Evolutionary conservation across 1,139 yeast species (phyloP).

Genomic region (Saccharomyces hybrid): DNA sequence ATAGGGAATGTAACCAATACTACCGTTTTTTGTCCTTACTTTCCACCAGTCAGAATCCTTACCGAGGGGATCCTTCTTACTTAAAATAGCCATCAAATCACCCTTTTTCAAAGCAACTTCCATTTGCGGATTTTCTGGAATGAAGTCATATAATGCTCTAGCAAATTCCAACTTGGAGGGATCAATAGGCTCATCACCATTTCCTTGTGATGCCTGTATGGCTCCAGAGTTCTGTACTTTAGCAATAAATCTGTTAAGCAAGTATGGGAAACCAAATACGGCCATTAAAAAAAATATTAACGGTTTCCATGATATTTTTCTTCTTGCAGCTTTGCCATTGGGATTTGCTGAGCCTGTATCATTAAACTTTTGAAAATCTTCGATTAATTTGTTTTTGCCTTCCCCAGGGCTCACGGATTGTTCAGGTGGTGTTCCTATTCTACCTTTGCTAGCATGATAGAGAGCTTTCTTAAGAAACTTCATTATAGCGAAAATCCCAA

Average conservation of each 20-base stretch:
- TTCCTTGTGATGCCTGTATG: conserved; percentile 44
- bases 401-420: too few relatives aligned
- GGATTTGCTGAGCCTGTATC: conserved; percentile 12
- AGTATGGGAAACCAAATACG: conserved; percentile 83
- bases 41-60: conserved; percentile 88
- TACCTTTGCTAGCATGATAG: conserved; percentile 49
- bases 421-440: conserved; percentile 18
- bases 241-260: conserved; percentile 52
- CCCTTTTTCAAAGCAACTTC: conserved; percentile 74
- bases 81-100: conserved; percentile 77
- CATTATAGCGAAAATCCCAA: conserved; percentile 80
- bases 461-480: conserved; percentile 59
- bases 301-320: conserved; percentile 74
- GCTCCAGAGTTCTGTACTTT: conserved; percentile 35
- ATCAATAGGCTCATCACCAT: conserved; percentile 38
- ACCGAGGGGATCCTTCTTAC: conserved; percentile 69
- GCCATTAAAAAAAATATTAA: conserved; percentile 77
- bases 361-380: conserved; percentile 59
- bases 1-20: conserved; percentile 82
- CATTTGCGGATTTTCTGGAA: conserved; percentile 85
- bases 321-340: conserved; percentile 15
- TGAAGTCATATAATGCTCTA: conserved; percentile 77
- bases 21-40: conserved; percentile 81
- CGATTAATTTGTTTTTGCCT: conserved; percentile 24
- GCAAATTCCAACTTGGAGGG: conserved; percentile 82